A percentile compares a stretch with the other conserved stretches of the same genome.
Evolutionary conservation across 2,329 filamentous ascomycete genomes (phyloP).

Genomic region (Pseudogymnoascus sp.): DNA sequence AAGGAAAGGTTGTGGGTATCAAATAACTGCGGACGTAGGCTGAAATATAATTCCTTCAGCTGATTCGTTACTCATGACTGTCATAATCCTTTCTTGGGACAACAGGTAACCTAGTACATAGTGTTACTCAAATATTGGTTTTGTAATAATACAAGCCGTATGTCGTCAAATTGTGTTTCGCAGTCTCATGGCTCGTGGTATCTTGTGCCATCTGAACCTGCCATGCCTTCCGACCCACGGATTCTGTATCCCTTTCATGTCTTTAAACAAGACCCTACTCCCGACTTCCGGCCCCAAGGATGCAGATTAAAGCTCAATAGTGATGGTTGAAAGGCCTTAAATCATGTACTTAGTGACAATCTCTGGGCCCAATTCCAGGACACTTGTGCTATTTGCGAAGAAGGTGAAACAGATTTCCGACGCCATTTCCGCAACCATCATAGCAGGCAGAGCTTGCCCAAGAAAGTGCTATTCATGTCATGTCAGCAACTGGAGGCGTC

Average conservation of each 20-base stretch:
- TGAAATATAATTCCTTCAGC: not conserved
- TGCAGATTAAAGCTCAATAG: conserved; percentile 29
- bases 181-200: not conserved
- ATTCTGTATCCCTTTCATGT: conserved; percentile 25
- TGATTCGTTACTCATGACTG: not conserved
- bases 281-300: conserved; percentile 27
- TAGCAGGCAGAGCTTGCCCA: not conserved
- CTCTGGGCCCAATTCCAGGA: conserved; percentile 18
- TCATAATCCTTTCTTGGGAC: not conserved
- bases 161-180: not conserved
- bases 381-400: conserved; percentile 16
- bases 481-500: not conserved
- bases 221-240: not conserved
- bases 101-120: not conserved
- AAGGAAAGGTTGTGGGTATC: not conserved
- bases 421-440: conserved; percentile 12
- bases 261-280: conserved; percentile 29
- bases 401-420: conserved; percentile 13
- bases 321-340: conserved; percentile 20
- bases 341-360: conserved; percentile 11
- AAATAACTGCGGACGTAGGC: not conserved
- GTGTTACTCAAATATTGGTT: not conserved
- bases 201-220: not conserved
- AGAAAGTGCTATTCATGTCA: not conserved
- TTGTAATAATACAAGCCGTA: not conserved